These are phyloP conservation scores for Candida arabinofermentans DNA, from an alignment of 805 yeast species.

Conservation along the genomic window DNA sequence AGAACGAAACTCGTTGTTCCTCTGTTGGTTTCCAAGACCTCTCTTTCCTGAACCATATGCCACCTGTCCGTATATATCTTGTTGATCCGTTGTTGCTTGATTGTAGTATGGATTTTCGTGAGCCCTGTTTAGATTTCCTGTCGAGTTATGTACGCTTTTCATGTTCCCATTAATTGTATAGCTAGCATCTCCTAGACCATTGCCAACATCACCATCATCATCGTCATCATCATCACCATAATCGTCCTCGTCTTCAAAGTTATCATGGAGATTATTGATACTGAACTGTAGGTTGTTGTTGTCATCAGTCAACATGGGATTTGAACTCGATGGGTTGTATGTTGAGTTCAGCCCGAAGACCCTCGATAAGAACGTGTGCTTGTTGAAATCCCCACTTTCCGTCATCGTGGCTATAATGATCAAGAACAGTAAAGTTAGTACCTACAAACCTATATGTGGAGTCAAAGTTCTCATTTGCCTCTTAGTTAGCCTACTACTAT, in stretches of 20 bases:
- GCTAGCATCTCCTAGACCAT: not conserved
- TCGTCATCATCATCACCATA: constrained; percentile 9
- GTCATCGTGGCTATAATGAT: constrained; percentile 6
- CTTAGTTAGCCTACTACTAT: too few species aligned
- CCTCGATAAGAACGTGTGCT: constrained; percentile 58
- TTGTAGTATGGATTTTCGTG: not conserved
- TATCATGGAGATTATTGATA: constrained; percentile 18
- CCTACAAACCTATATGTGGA: not conserved
- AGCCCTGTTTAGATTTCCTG: not conserved
- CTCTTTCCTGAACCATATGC: not conserved
- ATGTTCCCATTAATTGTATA: too few species aligned
- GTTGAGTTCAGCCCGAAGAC: constrained; percentile 50
- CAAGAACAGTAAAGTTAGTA: too few species aligned
- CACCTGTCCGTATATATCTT: not conserved
- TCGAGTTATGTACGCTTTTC: too few species aligned
- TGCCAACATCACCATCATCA: constrained; percentile 1
- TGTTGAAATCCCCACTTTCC: constrained; percentile 21
- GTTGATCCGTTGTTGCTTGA: not conserved
- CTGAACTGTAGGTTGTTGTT: constrained; percentile 23
- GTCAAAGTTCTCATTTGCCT: too few species aligned
- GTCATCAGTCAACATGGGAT: constrained; percentile 30
- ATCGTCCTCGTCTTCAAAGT: constrained; percentile 20
- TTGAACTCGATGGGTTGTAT: constrained; percentile 17
- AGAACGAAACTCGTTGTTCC: not conserved
- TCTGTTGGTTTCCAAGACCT: not conserved